Conservation (phyloP, 352 stramenopile genomes). For the Halophytophthora batemanensis region DNA sequence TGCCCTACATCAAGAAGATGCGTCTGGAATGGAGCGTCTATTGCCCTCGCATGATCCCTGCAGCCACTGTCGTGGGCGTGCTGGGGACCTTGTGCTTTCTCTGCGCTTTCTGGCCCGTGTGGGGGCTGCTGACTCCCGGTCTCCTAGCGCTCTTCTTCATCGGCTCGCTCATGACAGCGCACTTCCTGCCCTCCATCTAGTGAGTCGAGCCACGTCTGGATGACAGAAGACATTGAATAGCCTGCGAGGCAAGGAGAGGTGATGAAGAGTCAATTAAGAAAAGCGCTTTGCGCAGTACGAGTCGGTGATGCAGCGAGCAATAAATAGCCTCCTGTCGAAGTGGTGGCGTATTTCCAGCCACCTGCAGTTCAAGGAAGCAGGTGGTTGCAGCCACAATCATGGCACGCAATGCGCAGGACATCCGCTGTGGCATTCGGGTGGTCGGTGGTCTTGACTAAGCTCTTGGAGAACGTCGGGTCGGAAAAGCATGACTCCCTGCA, state of each 20-base stretch:
- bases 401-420: constrained; percentile 38
- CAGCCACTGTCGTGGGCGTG: constrained; percentile 69
- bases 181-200: constrained; percentile 91
- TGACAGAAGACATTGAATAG: neutral
- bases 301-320: neutral
- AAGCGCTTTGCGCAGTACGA: no score
- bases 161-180: constrained; percentile 89
- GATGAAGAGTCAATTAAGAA: constrained; percentile 27
- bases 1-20: constrained; percentile 83
- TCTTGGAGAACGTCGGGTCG: constrained; percentile 53
- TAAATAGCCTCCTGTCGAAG: neutral
- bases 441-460: constrained; percentile 16
- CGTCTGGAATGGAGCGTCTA: constrained; percentile 90
- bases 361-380: constrained; percentile 16
- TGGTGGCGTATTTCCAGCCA: constrained; percentile 2
- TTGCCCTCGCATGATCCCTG: constrained; percentile 90
- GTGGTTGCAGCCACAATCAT: constrained; percentile 31
- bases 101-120: constrained; percentile 89
- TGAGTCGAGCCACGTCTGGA: neutral
- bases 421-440: constrained; percentile 18
- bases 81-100: constrained; percentile 75
- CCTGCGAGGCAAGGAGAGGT: neutral
- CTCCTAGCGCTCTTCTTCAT: constrained; percentile 89
- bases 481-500: constrained; percentile 39
- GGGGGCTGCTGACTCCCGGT: constrained; percentile 88